phyloP scores from a whole-genome alignment of 2,329 filamentous ascomycete species.

The Diaporthe sp. region DNA sequence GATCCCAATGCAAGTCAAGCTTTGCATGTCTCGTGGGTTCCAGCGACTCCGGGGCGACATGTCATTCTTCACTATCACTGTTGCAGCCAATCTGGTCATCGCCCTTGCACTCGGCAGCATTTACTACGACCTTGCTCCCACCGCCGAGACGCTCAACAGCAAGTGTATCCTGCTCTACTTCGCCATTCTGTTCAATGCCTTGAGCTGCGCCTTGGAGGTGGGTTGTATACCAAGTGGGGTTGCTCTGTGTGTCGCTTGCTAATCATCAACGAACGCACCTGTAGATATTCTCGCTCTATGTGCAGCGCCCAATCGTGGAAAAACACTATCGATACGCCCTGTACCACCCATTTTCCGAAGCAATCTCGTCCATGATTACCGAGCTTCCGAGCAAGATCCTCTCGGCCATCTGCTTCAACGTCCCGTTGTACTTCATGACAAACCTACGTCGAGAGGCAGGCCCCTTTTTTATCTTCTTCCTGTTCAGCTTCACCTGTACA shows the following conservation, averaged over 20 bases:
- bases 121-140: conserved; percentile 80
- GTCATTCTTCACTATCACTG: conserved; percentile 76
- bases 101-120: conserved; percentile 83
- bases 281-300: conserved; percentile 85
- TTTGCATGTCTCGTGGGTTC: conserved; percentile 87
- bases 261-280: conserved; percentile 9
- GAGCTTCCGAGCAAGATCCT: conserved; percentile 86
- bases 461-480: conserved; percentile 87
- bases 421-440: conserved; percentile 89
- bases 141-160: conserved; percentile 80
- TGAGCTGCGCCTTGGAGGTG: conserved; percentile 82
- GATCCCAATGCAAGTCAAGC: conserved; percentile 78
- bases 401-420: conserved; percentile 84
- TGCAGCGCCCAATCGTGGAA: conserved; percentile 91
- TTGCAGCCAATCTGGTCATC: conserved; percentile 81
- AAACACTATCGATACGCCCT: conserved; percentile 90
- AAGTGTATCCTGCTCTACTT: conserved; percentile 89
- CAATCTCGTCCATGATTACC: conserved; percentile 85
- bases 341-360: conserved; percentile 93
- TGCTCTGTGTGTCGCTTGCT: conserved; percentile 29
- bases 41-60: conserved; percentile 83
- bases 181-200: conserved; percentile 87
- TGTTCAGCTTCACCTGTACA: conserved; percentile 81
- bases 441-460: conserved; percentile 81
- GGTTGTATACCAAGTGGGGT: conserved; percentile 26